phyloP scores from a whole-genome alignment of 225 moss, liverwort and hornwort species.

The Pleurozium schreberi region DNA sequence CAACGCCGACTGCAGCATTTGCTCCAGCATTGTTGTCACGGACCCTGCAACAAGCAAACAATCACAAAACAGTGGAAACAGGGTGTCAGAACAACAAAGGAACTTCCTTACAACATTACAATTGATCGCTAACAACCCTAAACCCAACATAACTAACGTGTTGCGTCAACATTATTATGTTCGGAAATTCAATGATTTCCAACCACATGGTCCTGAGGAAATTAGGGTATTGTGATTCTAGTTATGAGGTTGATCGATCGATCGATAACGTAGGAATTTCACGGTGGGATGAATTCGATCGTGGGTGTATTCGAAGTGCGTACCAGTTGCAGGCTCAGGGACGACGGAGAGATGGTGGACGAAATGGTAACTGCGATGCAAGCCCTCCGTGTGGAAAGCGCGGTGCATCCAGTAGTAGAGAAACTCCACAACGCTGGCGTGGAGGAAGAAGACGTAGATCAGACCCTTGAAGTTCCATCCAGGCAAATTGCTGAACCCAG shows the following conservation, averaged over 20 bases:
- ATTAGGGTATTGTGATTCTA: background rate
- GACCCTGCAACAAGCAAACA: constrained; percentile 3
- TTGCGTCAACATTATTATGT: too few species aligned
- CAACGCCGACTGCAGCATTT: constrained; percentile 36
- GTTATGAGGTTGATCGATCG: too few species aligned
- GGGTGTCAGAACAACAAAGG: background rate
- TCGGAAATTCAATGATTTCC: background rate
- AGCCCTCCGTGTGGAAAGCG: constrained; percentile 29
- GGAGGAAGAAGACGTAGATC: constrained; percentile 33
- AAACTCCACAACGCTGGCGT: constrained; percentile 56
- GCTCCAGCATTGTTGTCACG: constrained; percentile 67
- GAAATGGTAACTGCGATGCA: constrained; percentile 52
- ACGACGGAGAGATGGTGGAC: constrained; percentile 60
- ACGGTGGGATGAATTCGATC: background rate
- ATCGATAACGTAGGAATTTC: background rate
- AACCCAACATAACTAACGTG: background rate
- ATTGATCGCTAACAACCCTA: too few species aligned
- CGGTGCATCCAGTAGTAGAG: constrained; percentile 93
- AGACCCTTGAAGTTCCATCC: constrained; percentile 47
- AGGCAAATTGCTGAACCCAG: constrained; percentile 58
- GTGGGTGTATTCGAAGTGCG: background rate
- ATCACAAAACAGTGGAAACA: background rate
- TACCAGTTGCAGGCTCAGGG: constrained; percentile 74
- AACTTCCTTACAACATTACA: too few species aligned
- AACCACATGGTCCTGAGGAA: background rate